These are phyloP conservation scores for Pleurotus tuber-regium DNA, from an alignment of 768 basidiomycete species.

Conservation along the genomic window DNA sequence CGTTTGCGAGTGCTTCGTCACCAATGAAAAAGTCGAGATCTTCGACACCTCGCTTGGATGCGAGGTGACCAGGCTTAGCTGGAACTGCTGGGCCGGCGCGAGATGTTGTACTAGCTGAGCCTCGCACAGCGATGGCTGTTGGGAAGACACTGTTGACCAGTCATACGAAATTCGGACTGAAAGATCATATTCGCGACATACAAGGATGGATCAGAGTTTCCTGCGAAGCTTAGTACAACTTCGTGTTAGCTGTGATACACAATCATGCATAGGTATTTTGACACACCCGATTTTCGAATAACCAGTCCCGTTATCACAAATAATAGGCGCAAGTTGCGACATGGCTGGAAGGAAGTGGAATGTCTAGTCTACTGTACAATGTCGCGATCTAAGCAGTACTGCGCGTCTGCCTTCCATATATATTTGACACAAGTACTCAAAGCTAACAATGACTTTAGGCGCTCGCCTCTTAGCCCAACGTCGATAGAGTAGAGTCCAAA, in stretches of 20 bases:
- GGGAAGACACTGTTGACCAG: conserved; percentile 77
- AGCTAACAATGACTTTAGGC: too few relatives aligned
- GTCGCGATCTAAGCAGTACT: too few relatives aligned
- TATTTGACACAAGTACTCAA: too few relatives aligned
- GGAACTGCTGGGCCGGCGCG: conserved; percentile 73
- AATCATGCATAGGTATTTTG: background rate
- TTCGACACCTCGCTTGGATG: conserved; percentile 95
- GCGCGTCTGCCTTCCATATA: too few relatives aligned
- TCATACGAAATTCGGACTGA: background rate
- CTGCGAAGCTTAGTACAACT: conserved; percentile 71
- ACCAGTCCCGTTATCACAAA: conserved; percentile 97
- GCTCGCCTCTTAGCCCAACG: too few relatives aligned
- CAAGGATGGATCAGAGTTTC: conserved; percentile 99
- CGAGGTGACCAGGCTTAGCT: conserved; percentile 85
- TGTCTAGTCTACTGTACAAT: too few relatives aligned
- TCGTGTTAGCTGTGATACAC: background rate
- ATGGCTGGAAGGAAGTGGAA: too few relatives aligned
- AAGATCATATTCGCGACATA: conserved; percentile 37
- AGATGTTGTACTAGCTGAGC: conserved; percentile 53
- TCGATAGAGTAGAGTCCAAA: too few relatives aligned
- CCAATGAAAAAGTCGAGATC: conserved; percentile 99
- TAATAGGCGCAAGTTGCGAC: conserved; percentile 89
- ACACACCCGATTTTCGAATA: conserved; percentile 95
- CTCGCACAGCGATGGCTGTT: conserved; percentile 91
- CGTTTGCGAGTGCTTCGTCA: conserved; percentile 94